Evolutionary conservation across 257 asterid genomes (phyloP), one percentile per base, ranked within the genome.

Genomic region (Galeopsis tetrahit): DNA sequence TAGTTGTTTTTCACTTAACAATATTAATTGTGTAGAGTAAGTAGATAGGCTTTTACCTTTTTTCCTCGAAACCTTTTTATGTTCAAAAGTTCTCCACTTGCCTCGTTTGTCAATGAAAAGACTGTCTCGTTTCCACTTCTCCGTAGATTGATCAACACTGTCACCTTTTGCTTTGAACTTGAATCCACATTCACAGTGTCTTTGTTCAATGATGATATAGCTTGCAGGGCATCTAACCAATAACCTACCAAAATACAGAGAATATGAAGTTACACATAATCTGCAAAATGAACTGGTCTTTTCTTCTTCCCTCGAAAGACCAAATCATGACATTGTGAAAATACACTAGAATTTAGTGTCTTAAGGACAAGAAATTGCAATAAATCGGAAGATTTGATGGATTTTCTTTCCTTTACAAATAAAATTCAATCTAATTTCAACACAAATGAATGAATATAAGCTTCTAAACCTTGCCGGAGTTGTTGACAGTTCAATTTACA

Each of bases 71-170:
- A 88, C 96, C 66, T 85, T 90, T 68, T 90, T 92, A 76, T 78
- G 97, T 75, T 92, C 74, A 73, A 90, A 92, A 69, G 85, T 76
- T 77, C 76, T 81, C 35, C 90, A 75, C 49, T 81, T 82, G 21
- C 98, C 97, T 2, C 80, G 82, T 71, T 79, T 90, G 83, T 90
- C 97, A 5, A 87, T 72, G 79, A 69, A 88, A 83, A 83, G 75
- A 76, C 94, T 85, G 75, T 92, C 97, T 0, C 78, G 80, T 65
- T 84, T 92, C 96, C 87, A 81, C 73, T 87, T 88, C 79, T 84
- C 83, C 7, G 67, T 62, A 58, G 90, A 73, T 42, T 21, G 28
- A 21, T 85, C 85, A 40, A 76, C 82, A 42, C 80, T 53, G 68
- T 74, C 73, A 69, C 68, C 81, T 76, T 78, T 84, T 7, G 84